Base-by-base conservation (phyloP, 1,139 yeast genomes). In the Suhomyces ambrosiae region DNA sequence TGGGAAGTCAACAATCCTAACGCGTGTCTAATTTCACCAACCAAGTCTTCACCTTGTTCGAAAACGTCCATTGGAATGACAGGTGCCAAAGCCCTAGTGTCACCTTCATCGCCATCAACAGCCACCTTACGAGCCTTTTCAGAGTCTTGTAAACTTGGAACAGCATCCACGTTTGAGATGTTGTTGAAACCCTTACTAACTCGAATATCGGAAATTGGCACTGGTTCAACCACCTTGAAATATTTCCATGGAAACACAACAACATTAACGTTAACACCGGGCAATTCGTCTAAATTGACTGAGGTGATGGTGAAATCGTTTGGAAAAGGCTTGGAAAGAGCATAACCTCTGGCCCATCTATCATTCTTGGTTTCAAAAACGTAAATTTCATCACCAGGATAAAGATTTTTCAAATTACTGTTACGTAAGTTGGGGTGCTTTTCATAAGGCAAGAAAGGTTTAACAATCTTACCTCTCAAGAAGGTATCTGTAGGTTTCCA, bases 341-440 rank as follows among this genome's bases (percentile, higher is more conserved):
- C 71, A 58, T 87, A 86, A 13, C 90, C 96, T 52, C 96, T 73
- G 24, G 82, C 89, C 96, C 96, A 87, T 44, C 76, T 76, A 11
- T 71, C 70, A 30, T 67, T 68, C 47, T 76, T 76, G 21, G 81
- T 70, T 58, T 88, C 96, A 54, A 88, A 86, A 23, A 86, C 68
- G 58, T 76, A 86, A 21, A 86, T 80, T 46, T 83, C 86, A 56
- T 88, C 95, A 24, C 96, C 96, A 14, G 88, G 83, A 53, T 80
- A 82, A 37, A 87, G 60, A 51, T 83, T 79, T 45, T 65, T 67
- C 60, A 75, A 76, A 48, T 60, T 56, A 3, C 56, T 65, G 46
- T 68, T 68, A 38, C 50, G 56, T 40, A 71, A 58, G 24, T 62
- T 61, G 9, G 76, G 75, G 46, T 67, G 71, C 40, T 68, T 70